phyloP scores from a whole-genome alignment of 2,329 filamentous ascomycete species.

The Pseudogymnoascus sp. region DNA sequence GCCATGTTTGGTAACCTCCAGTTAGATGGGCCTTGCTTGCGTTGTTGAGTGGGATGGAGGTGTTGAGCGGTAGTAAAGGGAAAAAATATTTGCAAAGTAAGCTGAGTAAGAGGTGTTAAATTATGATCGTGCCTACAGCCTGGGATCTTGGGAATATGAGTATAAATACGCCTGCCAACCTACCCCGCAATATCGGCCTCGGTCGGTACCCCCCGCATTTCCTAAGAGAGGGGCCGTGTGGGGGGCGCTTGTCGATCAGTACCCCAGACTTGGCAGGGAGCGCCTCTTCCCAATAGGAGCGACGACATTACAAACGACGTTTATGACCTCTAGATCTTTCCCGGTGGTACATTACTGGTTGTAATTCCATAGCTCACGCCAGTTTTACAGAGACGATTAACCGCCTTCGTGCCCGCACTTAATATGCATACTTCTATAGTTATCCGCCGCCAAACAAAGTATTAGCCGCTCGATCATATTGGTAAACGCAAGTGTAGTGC shows the following conservation, averaged over 20 bases:
- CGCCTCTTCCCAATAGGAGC: not conserved
- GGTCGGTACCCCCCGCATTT: slow-evolving; percentile 2
- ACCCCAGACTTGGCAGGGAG: not conserved
- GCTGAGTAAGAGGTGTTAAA: not conserved
- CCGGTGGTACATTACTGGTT: not conserved
- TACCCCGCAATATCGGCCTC: slow-evolving; percentile 5
- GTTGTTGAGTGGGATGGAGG: not conserved
- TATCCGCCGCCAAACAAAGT: not conserved
- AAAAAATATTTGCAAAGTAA: not conserved
- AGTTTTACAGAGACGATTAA: not conserved
- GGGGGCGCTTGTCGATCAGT: not conserved
- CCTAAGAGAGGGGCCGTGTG: not conserved
- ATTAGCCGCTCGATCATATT: not conserved
- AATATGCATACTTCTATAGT: not conserved
- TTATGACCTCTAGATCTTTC: not conserved
- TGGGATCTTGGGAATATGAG: not conserved
- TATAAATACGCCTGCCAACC: not conserved
- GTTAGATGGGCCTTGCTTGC: not conserved
- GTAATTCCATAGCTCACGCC: not conserved
- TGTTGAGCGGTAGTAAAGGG: not conserved
- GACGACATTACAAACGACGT: not conserved
- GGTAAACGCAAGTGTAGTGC: not conserved
- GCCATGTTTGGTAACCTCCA: not conserved
- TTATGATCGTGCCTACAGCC: not conserved
- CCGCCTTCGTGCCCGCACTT: not conserved